These are phyloP conservation scores for Dillenia turbinata DNA, from an alignment of 164 flowering plant genomes.

Conservation along the genomic window DNA sequence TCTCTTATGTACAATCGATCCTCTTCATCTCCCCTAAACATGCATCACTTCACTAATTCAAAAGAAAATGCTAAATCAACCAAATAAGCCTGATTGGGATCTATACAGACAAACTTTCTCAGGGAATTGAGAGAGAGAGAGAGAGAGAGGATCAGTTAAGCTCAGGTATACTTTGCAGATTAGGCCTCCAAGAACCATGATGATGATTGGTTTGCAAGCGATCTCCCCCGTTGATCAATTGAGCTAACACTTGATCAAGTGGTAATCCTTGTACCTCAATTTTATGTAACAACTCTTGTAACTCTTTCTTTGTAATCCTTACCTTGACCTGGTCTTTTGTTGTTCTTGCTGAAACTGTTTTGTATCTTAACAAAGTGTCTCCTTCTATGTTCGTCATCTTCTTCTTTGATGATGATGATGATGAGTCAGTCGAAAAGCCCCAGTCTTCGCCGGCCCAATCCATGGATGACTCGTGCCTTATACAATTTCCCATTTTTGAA, in stretches of 20 bases:
- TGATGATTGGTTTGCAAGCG: slow-evolving; percentile 7
- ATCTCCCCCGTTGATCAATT: slow-evolving; percentile 22
- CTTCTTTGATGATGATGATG: not conserved
- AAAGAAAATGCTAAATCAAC: too few relatives aligned
- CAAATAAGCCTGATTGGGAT: too few relatives aligned
- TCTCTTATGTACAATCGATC: too few relatives aligned
- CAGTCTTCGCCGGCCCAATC: slow-evolving; percentile 48
- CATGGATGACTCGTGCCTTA: slow-evolving; percentile 21
- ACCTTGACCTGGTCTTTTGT: slow-evolving; percentile 8
- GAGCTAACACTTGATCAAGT: slow-evolving; percentile 23
- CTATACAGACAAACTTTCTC: too few relatives aligned
- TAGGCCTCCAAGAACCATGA: slow-evolving; percentile 41
- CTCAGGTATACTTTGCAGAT: slow-evolving; percentile 44
- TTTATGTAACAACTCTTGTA: slow-evolving; percentile 11
- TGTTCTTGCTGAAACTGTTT: slow-evolving; percentile 1
- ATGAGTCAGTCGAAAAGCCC: slow-evolving; percentile 14
- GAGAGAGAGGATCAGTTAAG: slow-evolving; percentile 1
- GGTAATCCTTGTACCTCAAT: slow-evolving; percentile 22
- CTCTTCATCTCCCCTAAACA: too few relatives aligned
- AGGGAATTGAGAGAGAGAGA: too few relatives aligned
- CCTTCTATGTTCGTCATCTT: slow-evolving; percentile 18
- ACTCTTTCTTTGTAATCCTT: slow-evolving; percentile 12
- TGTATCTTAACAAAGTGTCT: slow-evolving; percentile 8
- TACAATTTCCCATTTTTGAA: slow-evolving; percentile 46
- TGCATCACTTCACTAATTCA: too few relatives aligned